Evolutionary conservation across 345 rosid genomes (phyloP), one percentile per base, ranked within the genome.

Genomic region (Boechera stricta): DNA sequence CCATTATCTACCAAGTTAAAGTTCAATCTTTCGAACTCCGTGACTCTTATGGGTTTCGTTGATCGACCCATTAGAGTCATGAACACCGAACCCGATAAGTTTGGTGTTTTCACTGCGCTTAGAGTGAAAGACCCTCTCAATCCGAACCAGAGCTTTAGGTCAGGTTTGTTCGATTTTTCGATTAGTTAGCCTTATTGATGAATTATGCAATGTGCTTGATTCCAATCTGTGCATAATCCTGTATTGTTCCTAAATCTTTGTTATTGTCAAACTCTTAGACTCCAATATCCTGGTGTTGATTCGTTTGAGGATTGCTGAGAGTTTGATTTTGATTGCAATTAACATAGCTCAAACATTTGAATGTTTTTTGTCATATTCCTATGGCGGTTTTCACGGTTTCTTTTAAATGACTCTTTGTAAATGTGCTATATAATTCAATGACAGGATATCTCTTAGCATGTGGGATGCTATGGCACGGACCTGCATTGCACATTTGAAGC

Each of bases 21-120:
- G 6, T 68, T 65, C 29, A 47, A 44, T 58, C 77, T 80, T 60
- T 65, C 38, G 2, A 94, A 92, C 84, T 80, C 84, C 18, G 84
- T 77, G 10, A 84, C 83, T 73, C 82, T 92, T 9, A 84, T 89
- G 54, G 95, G 98, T 29, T 71, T 83, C 32, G 85, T 90, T 33
- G 85, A 38, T 41, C 52, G 21, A 55, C 84, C 90, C 4, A 73
- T 79, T 45, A 31, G 60, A 49, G 77, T 54, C 33, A 21, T 64
- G 10, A 44, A 77, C 6, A 71, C 77, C 0, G 54, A 24, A 11
- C 18, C 48, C 10, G 63, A 76, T 10, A 5, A 15, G 0, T 84
- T 87, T 65, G 88, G 86, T 15, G 91, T 76, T 75, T 69, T 55
- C 39, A 85, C 89, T 42, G 1, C 21, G 32, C 90, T 94, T 67